Evolutionary conservation across 345 rosid genomes (phyloP).

Genomic region (Mangifera indica): DNA sequence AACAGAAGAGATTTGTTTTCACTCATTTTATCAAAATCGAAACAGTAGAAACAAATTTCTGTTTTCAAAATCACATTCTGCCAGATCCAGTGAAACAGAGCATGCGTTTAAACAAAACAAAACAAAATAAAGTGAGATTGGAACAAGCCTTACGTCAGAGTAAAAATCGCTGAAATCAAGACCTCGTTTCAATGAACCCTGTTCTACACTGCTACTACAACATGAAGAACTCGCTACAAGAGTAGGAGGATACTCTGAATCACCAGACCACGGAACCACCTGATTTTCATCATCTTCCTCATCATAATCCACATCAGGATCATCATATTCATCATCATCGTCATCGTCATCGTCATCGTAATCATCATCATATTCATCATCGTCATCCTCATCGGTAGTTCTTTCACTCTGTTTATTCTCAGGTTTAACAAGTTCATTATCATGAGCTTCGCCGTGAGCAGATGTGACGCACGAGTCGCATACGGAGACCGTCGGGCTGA

Average conservation of each 20-base stretch:
- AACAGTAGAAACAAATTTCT: not conserved
- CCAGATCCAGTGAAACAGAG: conserved; percentile 1
- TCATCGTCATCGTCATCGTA: conserved; percentile 24
- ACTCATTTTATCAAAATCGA: not conserved
- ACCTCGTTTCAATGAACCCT: conserved; percentile 35
- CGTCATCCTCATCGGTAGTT: conserved; percentile 7
- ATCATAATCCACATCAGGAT: conserved; percentile 23
- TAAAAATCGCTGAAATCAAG: conserved; percentile 29
- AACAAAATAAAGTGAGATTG: not conserved
- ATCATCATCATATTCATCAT: conserved; percentile 15
- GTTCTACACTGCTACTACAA: conserved; percentile 32
- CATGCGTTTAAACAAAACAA: not conserved
- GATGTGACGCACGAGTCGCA: conserved; percentile 51
- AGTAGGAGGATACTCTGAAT: conserved; percentile 20
- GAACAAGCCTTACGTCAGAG: conserved; percentile 48
- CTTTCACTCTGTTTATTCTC: conserved; percentile 15
- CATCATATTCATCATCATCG: conserved; percentile 28
- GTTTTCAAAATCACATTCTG: not conserved
- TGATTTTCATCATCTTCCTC: conserved; percentile 65
- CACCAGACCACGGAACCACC: conserved; percentile 72
- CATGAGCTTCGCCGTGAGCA: not conserved
- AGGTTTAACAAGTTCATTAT: not conserved
- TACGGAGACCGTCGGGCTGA: conserved; percentile 54
- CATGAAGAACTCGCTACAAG: conserved; percentile 49
- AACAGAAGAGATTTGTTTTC: too few relatives aligned